These are phyloP conservation scores for Penicillium arizonense DNA, from an alignment of 495 filamentous ascomycete species.

Conservation along the genomic window DNA sequence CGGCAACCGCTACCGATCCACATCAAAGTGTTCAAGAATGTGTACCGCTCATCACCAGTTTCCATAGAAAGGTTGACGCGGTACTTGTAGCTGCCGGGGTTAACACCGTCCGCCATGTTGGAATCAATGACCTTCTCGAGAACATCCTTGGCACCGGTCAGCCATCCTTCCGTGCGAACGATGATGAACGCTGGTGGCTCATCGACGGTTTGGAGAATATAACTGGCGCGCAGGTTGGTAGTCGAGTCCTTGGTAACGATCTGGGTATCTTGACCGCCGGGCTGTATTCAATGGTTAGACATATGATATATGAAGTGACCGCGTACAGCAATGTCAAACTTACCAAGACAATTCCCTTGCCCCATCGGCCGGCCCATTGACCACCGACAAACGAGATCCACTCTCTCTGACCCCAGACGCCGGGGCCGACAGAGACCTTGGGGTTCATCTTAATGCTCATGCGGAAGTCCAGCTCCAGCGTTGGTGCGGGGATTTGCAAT, in stretches of 20 bases:
- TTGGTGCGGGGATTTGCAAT: constrained; percentile 53
- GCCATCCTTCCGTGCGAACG: constrained; percentile 56
- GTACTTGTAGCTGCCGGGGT: constrained; percentile 57
- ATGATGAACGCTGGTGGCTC: constrained; percentile 60
- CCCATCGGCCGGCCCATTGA: constrained; percentile 60
- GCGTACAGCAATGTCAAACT: constrained; percentile 16
- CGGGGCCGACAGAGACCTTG: constrained; percentile 50
- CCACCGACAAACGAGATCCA: constrained; percentile 58
- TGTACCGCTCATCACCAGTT: constrained; percentile 59
- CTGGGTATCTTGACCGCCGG: constrained; percentile 60
- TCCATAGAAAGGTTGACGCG: constrained; percentile 59
- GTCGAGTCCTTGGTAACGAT: constrained; percentile 54
- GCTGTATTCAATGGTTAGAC: constrained; percentile 32
- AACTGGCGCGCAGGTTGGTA: constrained; percentile 52
- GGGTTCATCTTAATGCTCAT: constrained; percentile 61
- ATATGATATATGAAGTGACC: neutral
- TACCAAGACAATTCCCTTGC: constrained; percentile 58
- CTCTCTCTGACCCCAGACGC: constrained; percentile 56
- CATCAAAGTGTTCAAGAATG: constrained; percentile 61
- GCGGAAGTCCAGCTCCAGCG: constrained; percentile 59
- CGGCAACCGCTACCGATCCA: constrained; percentile 61
- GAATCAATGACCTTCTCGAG: constrained; percentile 57
- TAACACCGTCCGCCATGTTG: constrained; percentile 46
- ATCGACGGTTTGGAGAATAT: constrained; percentile 57
- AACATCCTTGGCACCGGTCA: constrained; percentile 56